Evolutionary conservation across 208 protist genomes (phyloP).

Genomic region (Novymonas esmeraldas): DNA sequence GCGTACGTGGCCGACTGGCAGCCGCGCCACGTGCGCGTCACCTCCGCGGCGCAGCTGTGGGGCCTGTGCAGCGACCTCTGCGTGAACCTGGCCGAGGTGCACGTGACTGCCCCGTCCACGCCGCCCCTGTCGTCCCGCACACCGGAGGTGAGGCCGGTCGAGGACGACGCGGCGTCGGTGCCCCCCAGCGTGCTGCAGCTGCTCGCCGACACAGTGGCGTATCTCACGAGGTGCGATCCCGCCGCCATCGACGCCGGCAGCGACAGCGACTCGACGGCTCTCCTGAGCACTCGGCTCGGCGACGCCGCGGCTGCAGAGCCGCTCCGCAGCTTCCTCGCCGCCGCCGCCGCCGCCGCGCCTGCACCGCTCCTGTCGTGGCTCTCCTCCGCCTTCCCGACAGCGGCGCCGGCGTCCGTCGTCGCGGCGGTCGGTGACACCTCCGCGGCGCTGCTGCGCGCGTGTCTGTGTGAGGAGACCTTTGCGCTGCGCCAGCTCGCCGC

Average conservation of each 20-base stretch:
- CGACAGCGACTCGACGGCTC: not conserved
- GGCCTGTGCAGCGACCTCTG: not conserved
- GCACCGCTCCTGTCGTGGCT: not conserved
- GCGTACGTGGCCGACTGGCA: not conserved
- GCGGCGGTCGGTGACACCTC: not conserved
- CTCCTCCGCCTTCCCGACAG: not conserved
- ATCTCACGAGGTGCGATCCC: not conserved
- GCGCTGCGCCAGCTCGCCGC: slow-evolving; percentile 10
- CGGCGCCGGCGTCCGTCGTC: not conserved
- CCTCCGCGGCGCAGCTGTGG: not conserved
- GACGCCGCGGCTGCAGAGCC: not conserved
- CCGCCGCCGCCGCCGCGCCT: not conserved
- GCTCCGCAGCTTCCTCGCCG: not conserved
- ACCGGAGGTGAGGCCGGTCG: not conserved
- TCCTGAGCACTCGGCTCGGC: slow-evolving; percentile 4
- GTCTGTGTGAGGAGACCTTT: slow-evolving; percentile 1
- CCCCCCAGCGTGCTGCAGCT: not conserved
- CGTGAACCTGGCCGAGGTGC: slow-evolving; percentile 23
- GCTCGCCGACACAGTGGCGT: not conserved
- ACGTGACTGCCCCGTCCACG: slow-evolving; percentile 5
- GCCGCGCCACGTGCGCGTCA: not conserved
- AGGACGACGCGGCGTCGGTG: not conserved
- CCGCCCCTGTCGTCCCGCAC: not conserved
- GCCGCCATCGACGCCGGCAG: not conserved
- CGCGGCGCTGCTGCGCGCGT: slow-evolving; percentile 1